These are phyloP conservation scores for Phallus indusiatus DNA, from an alignment of 768 basidiomycete genomes.

Conservation along the genomic window DNA sequence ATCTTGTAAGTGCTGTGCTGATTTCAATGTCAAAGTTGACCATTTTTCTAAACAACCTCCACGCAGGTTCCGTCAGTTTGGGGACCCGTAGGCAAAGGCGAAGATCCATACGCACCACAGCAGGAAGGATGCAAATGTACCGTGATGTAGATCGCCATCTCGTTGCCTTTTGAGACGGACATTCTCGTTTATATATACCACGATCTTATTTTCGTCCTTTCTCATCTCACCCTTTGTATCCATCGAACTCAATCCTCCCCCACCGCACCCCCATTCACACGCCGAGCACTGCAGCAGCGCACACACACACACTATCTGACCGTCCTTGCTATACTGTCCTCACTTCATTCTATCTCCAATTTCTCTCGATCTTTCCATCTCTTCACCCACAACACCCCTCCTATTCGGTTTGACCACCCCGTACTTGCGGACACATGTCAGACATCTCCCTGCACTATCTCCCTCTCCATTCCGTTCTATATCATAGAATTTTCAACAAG, in stretches of 20 bases:
- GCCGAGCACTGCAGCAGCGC: neutral
- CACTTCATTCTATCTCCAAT: neutral
- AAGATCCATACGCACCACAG: slow-evolving; percentile 87
- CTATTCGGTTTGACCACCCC: too few relatives aligned
- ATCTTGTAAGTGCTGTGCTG: slow-evolving; percentile 55
- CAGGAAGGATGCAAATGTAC: slow-evolving; percentile 54
- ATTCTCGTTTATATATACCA: neutral
- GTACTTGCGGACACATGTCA: too few relatives aligned
- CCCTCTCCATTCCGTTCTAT: too few relatives aligned
- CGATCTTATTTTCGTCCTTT: neutral
- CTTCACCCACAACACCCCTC: neutral
- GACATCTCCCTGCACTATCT: too few relatives aligned
- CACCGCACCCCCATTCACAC: neutral
- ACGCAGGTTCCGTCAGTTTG: slow-evolving; percentile 87
- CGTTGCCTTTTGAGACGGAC: neutral
- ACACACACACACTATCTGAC: too few relatives aligned
- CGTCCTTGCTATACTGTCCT: too few relatives aligned
- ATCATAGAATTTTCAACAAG: too few relatives aligned
- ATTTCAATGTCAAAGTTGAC: neutral
- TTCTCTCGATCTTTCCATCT: neutral
- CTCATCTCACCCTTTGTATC: neutral
- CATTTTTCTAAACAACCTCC: slow-evolving; percentile 10
- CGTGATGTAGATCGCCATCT: slow-evolving; percentile 38
- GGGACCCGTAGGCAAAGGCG: slow-evolving; percentile 87
- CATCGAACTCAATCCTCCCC: neutral